phyloP scores from a whole-genome alignment of 1,139 yeast genomes.

The Spathaspora sp. region DNA sequence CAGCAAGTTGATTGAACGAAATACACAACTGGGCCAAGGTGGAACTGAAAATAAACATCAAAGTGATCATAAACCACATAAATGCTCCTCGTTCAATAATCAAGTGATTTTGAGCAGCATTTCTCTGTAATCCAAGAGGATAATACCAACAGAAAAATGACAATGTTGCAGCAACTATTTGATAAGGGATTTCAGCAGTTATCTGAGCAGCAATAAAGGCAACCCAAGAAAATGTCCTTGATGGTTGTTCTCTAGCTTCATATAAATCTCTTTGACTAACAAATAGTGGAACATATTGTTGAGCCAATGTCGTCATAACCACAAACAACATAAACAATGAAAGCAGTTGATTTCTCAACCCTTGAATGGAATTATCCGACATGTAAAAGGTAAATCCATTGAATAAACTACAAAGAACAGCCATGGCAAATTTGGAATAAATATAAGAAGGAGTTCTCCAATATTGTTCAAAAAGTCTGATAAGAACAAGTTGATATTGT shows the following conservation, averaged over 20 bases:
- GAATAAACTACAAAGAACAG: conserved; percentile 40
- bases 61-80: conserved; percentile 43
- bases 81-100: conserved; percentile 40
- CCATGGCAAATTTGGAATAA: conserved; percentile 39
- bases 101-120: conserved; percentile 40
- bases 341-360: conserved; percentile 50
- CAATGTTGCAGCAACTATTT: conserved; percentile 59
- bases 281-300: conserved; percentile 45
- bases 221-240: conserved; percentile 29
- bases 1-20: conserved; percentile 37
- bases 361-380: conserved; percentile 32
- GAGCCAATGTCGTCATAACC: conserved; percentile 51
- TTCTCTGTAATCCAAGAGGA: conserved; percentile 61
- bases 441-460: conserved; percentile 47
- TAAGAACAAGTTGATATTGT: conserved; percentile 23
- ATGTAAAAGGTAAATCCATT: conserved; percentile 47
- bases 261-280: conserved; percentile 35
- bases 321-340: conserved; percentile 54
- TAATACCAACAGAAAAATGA: conserved; percentile 77
- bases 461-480: conserved; percentile 32
- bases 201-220: conserved; percentile 58
- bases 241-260: conserved; percentile 38
- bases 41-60: conserved; percentile 33
- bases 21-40: conserved; percentile 41
- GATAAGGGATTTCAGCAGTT: conserved; percentile 76